Percentiles rank a stretch among this genome's conserved stretches.
These are phyloP conservation scores for Phialemoniopsis sp. DNA, from an alignment of 2,329 filamentous ascomycete species.

Conservation along the genomic window DNA sequence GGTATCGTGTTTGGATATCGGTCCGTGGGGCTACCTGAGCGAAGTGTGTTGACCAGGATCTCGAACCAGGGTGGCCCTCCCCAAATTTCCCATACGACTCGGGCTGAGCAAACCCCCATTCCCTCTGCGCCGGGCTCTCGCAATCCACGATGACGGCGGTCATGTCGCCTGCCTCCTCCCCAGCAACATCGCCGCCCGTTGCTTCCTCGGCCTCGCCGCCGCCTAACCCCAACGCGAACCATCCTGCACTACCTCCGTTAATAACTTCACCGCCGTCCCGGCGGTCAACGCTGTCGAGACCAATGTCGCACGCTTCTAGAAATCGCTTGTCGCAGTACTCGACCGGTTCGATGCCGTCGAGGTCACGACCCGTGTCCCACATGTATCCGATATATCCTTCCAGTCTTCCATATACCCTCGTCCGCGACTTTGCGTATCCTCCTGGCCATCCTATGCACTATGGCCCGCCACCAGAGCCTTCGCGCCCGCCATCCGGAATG, in stretches of 20 bases:
- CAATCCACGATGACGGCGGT: slow-evolving; percentile 41
- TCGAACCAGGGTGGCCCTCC: too few relatives aligned
- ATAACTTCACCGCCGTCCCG: slow-evolving; percentile 52
- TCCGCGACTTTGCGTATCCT: slow-evolving; percentile 95
- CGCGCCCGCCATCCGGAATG: slow-evolving; percentile 66
- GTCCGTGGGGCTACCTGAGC: too few relatives aligned
- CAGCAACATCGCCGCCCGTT: slow-evolving; percentile 48
- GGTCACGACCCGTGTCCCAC: slow-evolving; percentile 77
- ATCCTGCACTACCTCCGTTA: slow-evolving; percentile 50
- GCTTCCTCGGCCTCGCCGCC: slow-evolving; percentile 25
- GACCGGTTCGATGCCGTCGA: slow-evolving; percentile 60
- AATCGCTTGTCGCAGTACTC: slow-evolving; percentile 84
- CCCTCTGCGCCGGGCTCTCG: slow-evolving; percentile 11
- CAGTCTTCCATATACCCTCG: slow-evolving; percentile 80
- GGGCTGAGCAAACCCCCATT: too few relatives aligned
- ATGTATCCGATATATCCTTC: slow-evolving; percentile 81
- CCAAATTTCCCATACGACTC: slow-evolving; percentile 11
- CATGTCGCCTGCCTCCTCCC: slow-evolving; percentile 54
- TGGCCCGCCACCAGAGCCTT: slow-evolving; percentile 77
- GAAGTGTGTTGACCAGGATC: too few relatives aligned
- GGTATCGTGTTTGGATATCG: too few relatives aligned
- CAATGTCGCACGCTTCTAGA: slow-evolving; percentile 73
- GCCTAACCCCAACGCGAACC: slow-evolving; percentile 42
- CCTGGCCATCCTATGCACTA: slow-evolving; percentile 83
- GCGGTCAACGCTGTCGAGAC: slow-evolving; percentile 58